phyloP scores from a whole-genome alignment of 495 filamentous ascomycete species.

The Aspergillus biplanus region DNA sequence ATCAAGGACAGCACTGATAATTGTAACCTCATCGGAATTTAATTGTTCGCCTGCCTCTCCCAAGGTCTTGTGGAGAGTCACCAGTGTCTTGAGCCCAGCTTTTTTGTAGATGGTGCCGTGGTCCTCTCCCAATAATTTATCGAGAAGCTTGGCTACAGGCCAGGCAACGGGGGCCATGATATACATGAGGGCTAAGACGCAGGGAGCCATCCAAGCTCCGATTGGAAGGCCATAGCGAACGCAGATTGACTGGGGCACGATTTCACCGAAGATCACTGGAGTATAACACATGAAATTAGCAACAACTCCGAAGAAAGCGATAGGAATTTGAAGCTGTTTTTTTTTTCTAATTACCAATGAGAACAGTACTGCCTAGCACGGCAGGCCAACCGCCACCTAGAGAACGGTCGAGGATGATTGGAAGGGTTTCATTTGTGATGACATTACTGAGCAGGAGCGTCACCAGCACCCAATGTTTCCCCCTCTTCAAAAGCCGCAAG shows the following conservation, averaged over 20 bases:
- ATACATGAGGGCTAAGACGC: slow-evolving; percentile 90
- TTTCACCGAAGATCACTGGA: slow-evolving; percentile 94
- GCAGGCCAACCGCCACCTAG: slow-evolving; percentile 95
- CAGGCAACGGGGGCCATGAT: slow-evolving; percentile 83
- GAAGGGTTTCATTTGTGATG: slow-evolving; percentile 96
- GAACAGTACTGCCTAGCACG: slow-evolving; percentile 84
- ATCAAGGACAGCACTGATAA: slow-evolving; percentile 95
- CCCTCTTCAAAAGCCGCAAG: slow-evolving; percentile 75
- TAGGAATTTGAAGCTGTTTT: slow-evolving; percentile 3
- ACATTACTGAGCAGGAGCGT: slow-evolving; percentile 94
- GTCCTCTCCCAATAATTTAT: slow-evolving; percentile 85
- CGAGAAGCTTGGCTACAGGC: slow-evolving; percentile 88
- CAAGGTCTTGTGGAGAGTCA: slow-evolving; percentile 89
- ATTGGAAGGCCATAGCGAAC: slow-evolving; percentile 97
- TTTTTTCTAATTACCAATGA: slow-evolving; percentile 72
- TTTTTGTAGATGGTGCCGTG: slow-evolving; percentile 97
- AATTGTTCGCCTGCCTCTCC: slow-evolving; percentile 86
- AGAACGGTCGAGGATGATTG: slow-evolving; percentile 91
- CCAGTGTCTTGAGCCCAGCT: slow-evolving; percentile 85
- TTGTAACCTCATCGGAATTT: slow-evolving; percentile 97
- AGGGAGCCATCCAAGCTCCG: slow-evolving; percentile 89
- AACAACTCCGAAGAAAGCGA: neutral
- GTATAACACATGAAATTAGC: slow-evolving; percentile 24
- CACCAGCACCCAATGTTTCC: slow-evolving; percentile 99
- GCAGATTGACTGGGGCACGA: slow-evolving; percentile 94